These are phyloP conservation scores for Alternaria conjuncta DNA, from an alignment of 2,329 filamentous ascomycete species.

Conservation along the genomic window DNA sequence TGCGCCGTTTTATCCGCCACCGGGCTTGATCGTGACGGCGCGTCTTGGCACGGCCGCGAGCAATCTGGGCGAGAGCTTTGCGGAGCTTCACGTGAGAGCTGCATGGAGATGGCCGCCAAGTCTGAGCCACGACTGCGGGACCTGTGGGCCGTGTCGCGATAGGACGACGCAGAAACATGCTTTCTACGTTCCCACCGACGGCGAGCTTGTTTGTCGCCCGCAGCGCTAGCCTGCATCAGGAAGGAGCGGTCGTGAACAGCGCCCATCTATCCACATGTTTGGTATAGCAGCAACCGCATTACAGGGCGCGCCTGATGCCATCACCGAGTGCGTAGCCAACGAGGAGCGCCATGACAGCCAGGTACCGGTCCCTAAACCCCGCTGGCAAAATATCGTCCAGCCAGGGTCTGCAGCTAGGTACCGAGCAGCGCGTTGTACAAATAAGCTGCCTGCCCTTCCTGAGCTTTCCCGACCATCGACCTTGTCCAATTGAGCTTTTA, in stretches of 20 bases:
- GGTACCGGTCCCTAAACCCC: constrained; percentile 19
- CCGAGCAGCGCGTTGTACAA: constrained; percentile 24
- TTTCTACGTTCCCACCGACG: constrained; percentile 27
- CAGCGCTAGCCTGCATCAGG: constrained; percentile 23
- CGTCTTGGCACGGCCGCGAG: constrained; percentile 15
- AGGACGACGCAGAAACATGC: constrained; percentile 26
- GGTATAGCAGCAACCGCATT: constrained; percentile 13
- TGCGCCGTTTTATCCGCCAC: constrained; percentile 18
- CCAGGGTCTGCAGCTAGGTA: constrained; percentile 1
- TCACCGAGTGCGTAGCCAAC: constrained; percentile 16
- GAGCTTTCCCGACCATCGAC: constrained; percentile 25
- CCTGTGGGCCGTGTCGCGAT: constrained; percentile 25
- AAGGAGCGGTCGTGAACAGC: constrained; percentile 25
- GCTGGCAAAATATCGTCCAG: constrained; percentile 13
- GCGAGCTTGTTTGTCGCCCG: constrained; percentile 32
- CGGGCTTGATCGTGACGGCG: background rate
- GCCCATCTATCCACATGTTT: constrained; percentile 12
- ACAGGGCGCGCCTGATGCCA: constrained; percentile 23
- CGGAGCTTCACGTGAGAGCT: constrained; percentile 4
- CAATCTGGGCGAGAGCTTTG: constrained; percentile 14
- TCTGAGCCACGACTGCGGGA: constrained; percentile 12
- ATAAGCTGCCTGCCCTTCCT: constrained; percentile 29
- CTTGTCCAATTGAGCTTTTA: constrained; percentile 34
- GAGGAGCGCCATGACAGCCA: constrained; percentile 8
- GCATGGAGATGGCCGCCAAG: constrained; percentile 25